Evolutionary conservation across 2,329 filamentous ascomycete species (phyloP).

Genomic region (Monilinia fructicola): DNA sequence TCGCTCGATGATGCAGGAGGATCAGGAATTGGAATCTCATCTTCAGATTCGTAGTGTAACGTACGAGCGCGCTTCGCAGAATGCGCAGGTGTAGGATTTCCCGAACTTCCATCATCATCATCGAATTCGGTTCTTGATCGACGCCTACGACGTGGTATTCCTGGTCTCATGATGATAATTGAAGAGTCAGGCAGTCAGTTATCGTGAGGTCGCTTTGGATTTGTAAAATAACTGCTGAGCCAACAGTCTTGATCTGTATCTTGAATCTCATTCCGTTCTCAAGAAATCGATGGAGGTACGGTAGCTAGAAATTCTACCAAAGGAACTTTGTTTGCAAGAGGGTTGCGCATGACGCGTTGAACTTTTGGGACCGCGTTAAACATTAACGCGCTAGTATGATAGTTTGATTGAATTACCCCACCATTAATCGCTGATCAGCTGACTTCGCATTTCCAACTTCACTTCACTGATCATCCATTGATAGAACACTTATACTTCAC

Average conservation of each 20-base stretch:
- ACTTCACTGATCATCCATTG: not conserved
- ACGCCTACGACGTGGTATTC: constrained; percentile 24
- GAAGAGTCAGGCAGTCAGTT: not conserved
- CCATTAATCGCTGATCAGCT: constrained; percentile 2
- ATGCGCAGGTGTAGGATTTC: constrained; percentile 27
- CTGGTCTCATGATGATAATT: constrained; percentile 23
- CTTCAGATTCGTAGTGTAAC: constrained; percentile 24
- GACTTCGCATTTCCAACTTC: constrained; percentile 12
- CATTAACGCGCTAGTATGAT: not conserved
- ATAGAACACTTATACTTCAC: no score
- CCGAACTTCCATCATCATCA: constrained; percentile 34
- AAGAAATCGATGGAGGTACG: not conserved
- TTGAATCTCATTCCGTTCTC: not conserved
- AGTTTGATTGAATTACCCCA: not conserved
- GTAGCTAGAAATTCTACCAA: not conserved
- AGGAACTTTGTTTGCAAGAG: constrained; percentile 1
- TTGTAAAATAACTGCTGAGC: not conserved
- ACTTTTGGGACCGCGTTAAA: not conserved
- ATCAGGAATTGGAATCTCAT: constrained; percentile 23
- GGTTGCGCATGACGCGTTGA: constrained; percentile 15
- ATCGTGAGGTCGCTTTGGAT: not conserved
- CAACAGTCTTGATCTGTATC: not conserved
- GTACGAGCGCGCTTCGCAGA: constrained; percentile 36
- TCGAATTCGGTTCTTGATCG: constrained; percentile 30
- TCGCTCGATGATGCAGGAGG: constrained; percentile 23